Conservation (phyloP, 2,329 filamentous ascomycete genomes). For the Tolypocladium ovalisporum region DNA sequence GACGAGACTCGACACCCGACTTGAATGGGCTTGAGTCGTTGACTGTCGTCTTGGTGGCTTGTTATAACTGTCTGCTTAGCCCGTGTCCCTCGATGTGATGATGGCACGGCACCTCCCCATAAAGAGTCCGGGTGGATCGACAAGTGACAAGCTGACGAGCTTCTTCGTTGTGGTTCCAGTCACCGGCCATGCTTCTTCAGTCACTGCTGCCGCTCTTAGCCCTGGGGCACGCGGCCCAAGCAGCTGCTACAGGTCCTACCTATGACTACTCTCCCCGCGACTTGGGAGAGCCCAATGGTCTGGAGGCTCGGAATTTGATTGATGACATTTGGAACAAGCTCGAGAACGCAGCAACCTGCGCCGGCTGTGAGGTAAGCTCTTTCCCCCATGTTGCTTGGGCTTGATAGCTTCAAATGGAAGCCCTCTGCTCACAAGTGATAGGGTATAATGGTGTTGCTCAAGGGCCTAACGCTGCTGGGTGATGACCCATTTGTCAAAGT, state of each 20-base stretch:
- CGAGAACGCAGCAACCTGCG: conserved; percentile 12
- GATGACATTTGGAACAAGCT: conserved; percentile 14
- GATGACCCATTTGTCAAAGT: conserved; percentile 26
- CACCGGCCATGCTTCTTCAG: conserved; percentile 6
- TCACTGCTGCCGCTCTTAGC: conserved; percentile 7
- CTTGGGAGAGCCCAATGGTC: neutral
- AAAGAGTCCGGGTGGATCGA: neutral
- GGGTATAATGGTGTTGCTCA: conserved; percentile 22
- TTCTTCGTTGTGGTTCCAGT: neutral
- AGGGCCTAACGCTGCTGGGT: conserved; percentile 30
- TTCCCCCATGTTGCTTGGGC: neutral
- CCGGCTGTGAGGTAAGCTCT: conserved; percentile 13
- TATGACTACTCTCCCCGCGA: neutral
- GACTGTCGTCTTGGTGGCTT: neutral
- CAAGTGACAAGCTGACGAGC: neutral
- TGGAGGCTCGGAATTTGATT: conserved; percentile 4
- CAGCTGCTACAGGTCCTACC: neutral
- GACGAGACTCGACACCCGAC: neutral
- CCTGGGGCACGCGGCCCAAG: conserved; percentile 5
- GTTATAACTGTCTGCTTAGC: neutral
- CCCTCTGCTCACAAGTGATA: conserved; percentile 1
- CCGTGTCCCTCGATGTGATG: neutral
- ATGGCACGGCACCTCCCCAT: neutral
- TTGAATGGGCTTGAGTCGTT: neutral
- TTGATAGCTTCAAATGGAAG: neutral